Evolutionary conservation across 805 yeast species (phyloP), one percentile per base, ranked within the genome.

Genomic region (Lipomyces kockii): DNA sequence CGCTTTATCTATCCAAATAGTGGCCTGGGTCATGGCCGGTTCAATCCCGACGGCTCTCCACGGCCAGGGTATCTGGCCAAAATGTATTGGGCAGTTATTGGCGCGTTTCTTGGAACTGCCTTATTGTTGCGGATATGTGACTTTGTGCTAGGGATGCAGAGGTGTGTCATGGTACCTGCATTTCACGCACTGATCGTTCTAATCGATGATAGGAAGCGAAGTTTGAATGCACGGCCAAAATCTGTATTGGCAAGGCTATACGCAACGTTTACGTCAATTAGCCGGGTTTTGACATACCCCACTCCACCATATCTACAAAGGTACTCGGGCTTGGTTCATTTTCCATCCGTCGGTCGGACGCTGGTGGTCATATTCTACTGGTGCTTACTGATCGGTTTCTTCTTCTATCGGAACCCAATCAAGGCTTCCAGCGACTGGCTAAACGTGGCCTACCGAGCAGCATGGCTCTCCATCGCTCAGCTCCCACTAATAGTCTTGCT

Each of bases 41-140:
- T 64, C 67, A 65, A 67, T 35, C 34, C 62, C 29, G 72, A 71
- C 27, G 74, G 74, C 32, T 61, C 67, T 7, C 76, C 73, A 4
- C 73, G 74, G 29, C 76, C 76, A 5, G 76, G 75, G 9, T 74
- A 67, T 43, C 61, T 73, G 25, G 76, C 74, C 11, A 37, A 67
- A 49, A 62, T 73, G 68, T 73, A 65, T 66, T 74, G 76, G 76
- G 71, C 66, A 11, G 68, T 58, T 17, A 64, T 73, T 32, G 76
- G 76, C 6, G 66, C 71, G 7, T 20, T 72, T 43, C 37, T 74
- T n/a, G 73, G 62, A 2, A 52, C 67, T 14, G 67, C 66, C 3
- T 46, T 67, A 8, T 27, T 69, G 27, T 32, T 59, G 27, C 63
- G 67, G 25, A n/a, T 62, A 35, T 25, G 27, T 7, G 70, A 67